Conservation (phyloP, 345 rosid genomes). For the Trapa incisa region DNA sequence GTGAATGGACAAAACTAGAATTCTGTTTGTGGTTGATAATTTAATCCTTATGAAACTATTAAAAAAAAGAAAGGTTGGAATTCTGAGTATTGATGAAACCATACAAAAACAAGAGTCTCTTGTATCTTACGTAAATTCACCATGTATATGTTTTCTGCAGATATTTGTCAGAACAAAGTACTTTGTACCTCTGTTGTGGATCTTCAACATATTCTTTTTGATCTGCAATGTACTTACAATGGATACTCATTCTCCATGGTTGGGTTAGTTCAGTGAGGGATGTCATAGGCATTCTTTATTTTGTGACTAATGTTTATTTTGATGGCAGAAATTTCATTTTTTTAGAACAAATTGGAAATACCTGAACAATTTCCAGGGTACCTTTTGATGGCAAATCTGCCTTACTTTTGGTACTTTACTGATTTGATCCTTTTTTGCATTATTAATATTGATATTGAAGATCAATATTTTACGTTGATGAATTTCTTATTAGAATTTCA, state of each 20-base stretch:
- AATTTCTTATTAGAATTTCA: neutral
- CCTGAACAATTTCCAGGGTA: slow-evolving; percentile 72
- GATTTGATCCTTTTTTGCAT: neutral
- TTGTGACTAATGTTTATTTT: neutral
- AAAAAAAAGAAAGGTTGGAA: neutral
- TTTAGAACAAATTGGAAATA: slow-evolving; percentile 50
- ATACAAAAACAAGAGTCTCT: neutral
- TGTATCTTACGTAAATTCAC: neutral
- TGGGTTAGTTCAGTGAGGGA: slow-evolving; percentile 48
- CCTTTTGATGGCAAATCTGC: slow-evolving; percentile 95
- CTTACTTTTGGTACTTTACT: slow-evolving; percentile 67
- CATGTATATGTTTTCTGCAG: slow-evolving; percentile 32
- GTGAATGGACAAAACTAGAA: neutral
- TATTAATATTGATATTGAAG: neutral
- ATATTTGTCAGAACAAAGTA: slow-evolving; percentile 43
- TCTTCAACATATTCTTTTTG: slow-evolving; percentile 62
- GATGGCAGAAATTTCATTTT: neutral
- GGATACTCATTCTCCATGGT: slow-evolving; percentile 75
- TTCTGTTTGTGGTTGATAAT: neutral
- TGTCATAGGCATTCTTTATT: slow-evolving; percentile 5
- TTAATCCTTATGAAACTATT: neutral
- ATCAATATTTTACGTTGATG: neutral
- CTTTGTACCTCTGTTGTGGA: slow-evolving; percentile 55
- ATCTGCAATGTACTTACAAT: slow-evolving; percentile 60
- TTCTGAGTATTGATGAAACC: neutral